Base-by-base conservation (phyloP, 345 rosid species). In the Atalantia buxifolia region DNA sequence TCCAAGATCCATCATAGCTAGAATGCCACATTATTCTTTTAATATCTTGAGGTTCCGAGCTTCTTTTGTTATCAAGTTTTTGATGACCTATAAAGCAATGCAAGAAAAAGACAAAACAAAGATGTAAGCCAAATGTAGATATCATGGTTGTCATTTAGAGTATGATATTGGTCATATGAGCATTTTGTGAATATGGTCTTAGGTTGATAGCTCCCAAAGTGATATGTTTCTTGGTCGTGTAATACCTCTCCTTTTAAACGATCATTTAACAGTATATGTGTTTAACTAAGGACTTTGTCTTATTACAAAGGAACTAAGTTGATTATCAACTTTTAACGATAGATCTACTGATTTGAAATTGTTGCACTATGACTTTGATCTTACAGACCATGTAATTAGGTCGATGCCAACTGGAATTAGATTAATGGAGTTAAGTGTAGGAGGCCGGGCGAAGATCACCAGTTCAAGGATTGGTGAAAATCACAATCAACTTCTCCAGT, bases 401-500 rank as follows among this genome's bases (percentile, higher is more conserved):
- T 30, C 14, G 21, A 65, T n/a, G 30, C 65, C 31, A 25, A 1
- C 10, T 22, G 63, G 28, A 71, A 71, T 71, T 18, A 21, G 66
- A 57, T 7, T 31, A 56, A 36, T 72, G 64, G 10, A 57, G 10
- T 5, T 45, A 57, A 27, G 31, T 72, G 21, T 4, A 13, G 13
- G 10, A 14, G 38, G 13, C 16, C 18, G 24, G 42, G 27, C 3
- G 24, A 45, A 63, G 12, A 75, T 63, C 42, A 8, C 78, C 62
- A 22, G 6, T 30, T 76, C 35, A 66, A 66, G 64, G 18, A n/a
- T 75, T 24, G 72, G 24, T 55, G 9, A 66, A 19, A 18, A 16
- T 18, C n/a, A 35, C 24, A 66, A 53, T 64, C 71, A 76, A 76
- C 78, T 31, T 76, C 21, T 25, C 4, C 16, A 18, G 60, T 74